Percentiles rank a stretch among this genome's conserved stretches.
Conservation (phyloP, 2,329 filamentous ascomycete genomes). For the Microdochium bolleyi region DNA sequence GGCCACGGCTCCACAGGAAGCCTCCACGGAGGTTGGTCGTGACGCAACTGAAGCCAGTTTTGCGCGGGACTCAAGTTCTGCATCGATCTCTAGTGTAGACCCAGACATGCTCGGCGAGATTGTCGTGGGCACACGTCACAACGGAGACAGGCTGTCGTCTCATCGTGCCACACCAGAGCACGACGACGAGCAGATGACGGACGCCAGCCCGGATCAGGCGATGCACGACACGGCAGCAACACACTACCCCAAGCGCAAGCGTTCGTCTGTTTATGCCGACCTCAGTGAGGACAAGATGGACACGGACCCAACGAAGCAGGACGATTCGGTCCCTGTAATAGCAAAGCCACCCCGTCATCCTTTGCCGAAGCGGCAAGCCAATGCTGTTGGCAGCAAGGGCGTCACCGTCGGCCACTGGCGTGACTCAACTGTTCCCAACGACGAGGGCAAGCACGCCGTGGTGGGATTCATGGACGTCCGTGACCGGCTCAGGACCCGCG, state of each 20-base stretch:
- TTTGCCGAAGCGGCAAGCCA: slow-evolving; percentile 18
- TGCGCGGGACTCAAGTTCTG: slow-evolving; percentile 29
- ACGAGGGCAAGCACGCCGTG: slow-evolving; percentile 46
- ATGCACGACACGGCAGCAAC: slow-evolving; percentile 15
- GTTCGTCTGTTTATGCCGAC: slow-evolving; percentile 40
- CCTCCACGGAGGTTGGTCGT: not conserved
- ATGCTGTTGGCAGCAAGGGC: slow-evolving; percentile 28
- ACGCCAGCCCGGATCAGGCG: slow-evolving; percentile 27
- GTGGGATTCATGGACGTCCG: slow-evolving; percentile 56
- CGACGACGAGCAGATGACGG: slow-evolving; percentile 36
- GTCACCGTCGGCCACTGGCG: slow-evolving; percentile 53
- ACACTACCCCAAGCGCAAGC: slow-evolving; percentile 48
- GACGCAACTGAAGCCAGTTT: slow-evolving; percentile 36
- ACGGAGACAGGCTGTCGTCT: slow-evolving; percentile 28
- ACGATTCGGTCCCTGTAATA: slow-evolving; percentile 17
- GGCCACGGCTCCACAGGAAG: not conserved
- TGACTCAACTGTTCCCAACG: slow-evolving; percentile 42
- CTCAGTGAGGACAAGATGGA: slow-evolving; percentile 39
- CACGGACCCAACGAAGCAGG: slow-evolving; percentile 20
- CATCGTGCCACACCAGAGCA: slow-evolving; percentile 22
- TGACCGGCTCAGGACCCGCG: slow-evolving; percentile 51
- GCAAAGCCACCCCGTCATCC: slow-evolving; percentile 4
- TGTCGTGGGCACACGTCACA: slow-evolving; percentile 36
- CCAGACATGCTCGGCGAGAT: slow-evolving; percentile 39
- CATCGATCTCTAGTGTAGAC: slow-evolving; percentile 25